Conservation (phyloP, 108 stramenopile species). For the Pelagomonas calceolata region DNA sequence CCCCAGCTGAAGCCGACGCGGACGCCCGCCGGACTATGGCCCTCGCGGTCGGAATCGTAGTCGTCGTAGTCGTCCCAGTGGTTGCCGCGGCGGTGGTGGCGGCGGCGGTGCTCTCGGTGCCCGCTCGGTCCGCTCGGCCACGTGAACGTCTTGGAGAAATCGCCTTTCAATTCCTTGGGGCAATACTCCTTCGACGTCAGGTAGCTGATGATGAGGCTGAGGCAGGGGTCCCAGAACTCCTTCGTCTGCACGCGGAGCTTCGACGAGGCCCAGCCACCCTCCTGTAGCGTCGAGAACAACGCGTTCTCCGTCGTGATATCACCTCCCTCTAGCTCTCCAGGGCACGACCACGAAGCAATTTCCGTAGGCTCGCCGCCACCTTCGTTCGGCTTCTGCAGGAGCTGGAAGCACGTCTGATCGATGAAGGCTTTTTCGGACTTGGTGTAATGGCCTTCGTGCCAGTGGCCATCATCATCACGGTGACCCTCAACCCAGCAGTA, state of each 20-base stretch:
- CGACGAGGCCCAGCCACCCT: not conserved
- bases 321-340: not conserved
- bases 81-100: no score
- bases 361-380: no score
- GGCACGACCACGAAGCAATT: not conserved
- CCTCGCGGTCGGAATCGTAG: no score
- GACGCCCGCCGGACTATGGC: no score
- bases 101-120: no score
- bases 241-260: not conserved
- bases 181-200: constrained; percentile 3
- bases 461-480: no score
- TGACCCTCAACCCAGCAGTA: not conserved
- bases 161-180: not conserved
- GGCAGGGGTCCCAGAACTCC: not conserved
- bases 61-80: no score
- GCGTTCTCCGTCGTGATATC: not conserved
- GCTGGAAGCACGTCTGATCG: not conserved
- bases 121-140: no score
- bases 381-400: not conserved
- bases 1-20: no score
- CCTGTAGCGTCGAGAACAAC: not conserved
- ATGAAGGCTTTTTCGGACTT: not conserved
- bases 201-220: not conserved
- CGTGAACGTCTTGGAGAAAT: not conserved
- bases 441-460: not conserved